A percentile compares a stretch with the other conserved stretches of the same genome.
These are phyloP conservation scores for Scheffersomyces amazonensis DNA, from an alignment of 805 yeast genomes.

Conservation along the genomic window DNA sequence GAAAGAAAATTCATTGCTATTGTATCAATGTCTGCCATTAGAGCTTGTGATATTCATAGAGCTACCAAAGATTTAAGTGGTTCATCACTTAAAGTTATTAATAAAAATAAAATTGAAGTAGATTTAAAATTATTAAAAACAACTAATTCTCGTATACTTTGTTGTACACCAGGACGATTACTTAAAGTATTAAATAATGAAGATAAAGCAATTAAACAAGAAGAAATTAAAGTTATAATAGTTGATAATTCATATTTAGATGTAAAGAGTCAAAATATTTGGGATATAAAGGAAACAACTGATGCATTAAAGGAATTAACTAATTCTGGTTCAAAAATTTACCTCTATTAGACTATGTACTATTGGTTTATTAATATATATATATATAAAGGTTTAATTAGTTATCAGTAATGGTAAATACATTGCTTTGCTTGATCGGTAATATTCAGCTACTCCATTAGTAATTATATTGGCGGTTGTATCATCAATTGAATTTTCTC, in stretches of 20 bases:
- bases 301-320: slow-evolving; percentile 40
- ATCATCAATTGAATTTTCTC: slow-evolving; percentile 3
- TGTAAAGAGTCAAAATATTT: slow-evolving; percentile 54
- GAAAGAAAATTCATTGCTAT: slow-evolving; percentile 49
- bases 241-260: slow-evolving; percentile 64
- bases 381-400: not conserved
- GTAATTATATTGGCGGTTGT: slow-evolving; percentile 1
- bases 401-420: slow-evolving; percentile 22
- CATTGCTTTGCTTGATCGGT: slow-evolving; percentile 22
- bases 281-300: slow-evolving; percentile 53
- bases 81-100: slow-evolving; percentile 66
- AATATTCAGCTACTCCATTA: slow-evolving; percentile 23
- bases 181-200: slow-evolving; percentile 44
- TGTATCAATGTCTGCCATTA: slow-evolving; percentile 71
- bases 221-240: slow-evolving; percentile 51
- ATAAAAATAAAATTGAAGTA: slow-evolving; percentile 67
- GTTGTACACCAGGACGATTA: slow-evolving; percentile 64
- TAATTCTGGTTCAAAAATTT: slow-evolving; percentile 45
- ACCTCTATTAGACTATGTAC: slow-evolving; percentile 34
- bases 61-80: slow-evolving; percentile 48
- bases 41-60: slow-evolving; percentile 84
- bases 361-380: not conserved
- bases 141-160: slow-evolving; percentile 49
- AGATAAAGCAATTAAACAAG: slow-evolving; percentile 35
- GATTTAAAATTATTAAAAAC: slow-evolving; percentile 49